Percentiles rank a stretch among this genome's conserved stretches.
These are phyloP conservation scores for Neurospora terricola DNA, from an alignment of 495 filamentous ascomycete genomes.

Conservation along the genomic window DNA sequence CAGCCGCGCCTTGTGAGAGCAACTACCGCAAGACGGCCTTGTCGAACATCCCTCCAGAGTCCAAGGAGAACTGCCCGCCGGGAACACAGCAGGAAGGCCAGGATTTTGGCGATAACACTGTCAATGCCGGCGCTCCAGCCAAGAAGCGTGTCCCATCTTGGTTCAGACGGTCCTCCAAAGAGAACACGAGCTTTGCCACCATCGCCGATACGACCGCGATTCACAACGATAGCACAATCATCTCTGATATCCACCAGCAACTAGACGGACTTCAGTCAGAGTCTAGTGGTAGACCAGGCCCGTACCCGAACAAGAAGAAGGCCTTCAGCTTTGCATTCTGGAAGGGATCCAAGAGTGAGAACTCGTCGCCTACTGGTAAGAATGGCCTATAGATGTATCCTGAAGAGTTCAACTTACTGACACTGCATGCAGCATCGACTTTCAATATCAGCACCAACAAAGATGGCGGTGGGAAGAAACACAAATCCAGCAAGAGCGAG, in stretches of 20 bases:
- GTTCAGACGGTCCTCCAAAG: slow-evolving; percentile 51
- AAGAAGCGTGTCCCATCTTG: slow-evolving; percentile 54
- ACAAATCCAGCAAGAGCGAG: slow-evolving; percentile 2
- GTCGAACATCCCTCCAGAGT: neutral
- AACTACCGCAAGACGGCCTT: neutral
- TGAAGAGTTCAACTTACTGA: neutral
- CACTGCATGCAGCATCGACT: slow-evolving; percentile 2
- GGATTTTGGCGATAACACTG: neutral
- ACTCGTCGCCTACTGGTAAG: slow-evolving; percentile 30
- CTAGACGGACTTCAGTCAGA: neutral
- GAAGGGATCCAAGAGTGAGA: slow-evolving; percentile 31
- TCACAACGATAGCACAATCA: neutral
- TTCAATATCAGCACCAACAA: slow-evolving; percentile 1
- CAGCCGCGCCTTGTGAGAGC: neutral
- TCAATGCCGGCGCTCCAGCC: slow-evolving; percentile 8
- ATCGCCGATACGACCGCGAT: slow-evolving; percentile 3
- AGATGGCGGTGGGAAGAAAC: slow-evolving; percentile 5
- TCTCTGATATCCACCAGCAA: neutral
- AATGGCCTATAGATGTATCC: neutral
- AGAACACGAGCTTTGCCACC: slow-evolving; percentile 13
- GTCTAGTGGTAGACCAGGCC: neutral
- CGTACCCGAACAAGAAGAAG: slow-evolving; percentile 31
- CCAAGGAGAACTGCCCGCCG: slow-evolving; percentile 1
- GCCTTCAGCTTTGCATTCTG: slow-evolving; percentile 35
- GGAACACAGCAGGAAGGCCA: neutral